Base-by-base conservation (phyloP, 2,329 filamentous ascomycete genomes). In the Claviceps arundinis region DNA sequence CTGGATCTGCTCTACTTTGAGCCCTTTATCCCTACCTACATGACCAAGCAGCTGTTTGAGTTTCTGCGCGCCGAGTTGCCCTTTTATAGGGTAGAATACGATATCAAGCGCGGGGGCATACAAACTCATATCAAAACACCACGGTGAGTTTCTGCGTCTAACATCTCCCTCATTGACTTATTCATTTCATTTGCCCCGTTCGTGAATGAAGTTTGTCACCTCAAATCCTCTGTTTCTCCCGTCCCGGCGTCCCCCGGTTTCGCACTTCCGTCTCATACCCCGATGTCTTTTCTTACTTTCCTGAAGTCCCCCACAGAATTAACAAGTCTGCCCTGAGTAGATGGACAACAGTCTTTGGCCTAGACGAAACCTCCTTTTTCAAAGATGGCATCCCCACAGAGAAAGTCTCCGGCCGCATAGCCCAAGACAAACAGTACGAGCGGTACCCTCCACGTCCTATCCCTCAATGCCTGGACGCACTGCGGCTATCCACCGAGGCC, bases 1-100 rank as follows among this genome's bases (percentile, higher is more conserved):
- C 73, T 90, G 0, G 84, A 90, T 62, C 72, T 91, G 0, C 67
- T 90, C 8, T 87, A 87, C 66, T 90, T 84, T 62, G 76, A 87
- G 59, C 85, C 86, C 0, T 90, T 85, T 56, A 74, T 90, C 4
- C 76, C 82, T 0, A 68, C 71, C 2, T 65, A 73, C 13, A 70
- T 79, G 11, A 72, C 79, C 19, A 72, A 73, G 3, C 70, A 78
- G 4, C 65, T 89, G 0, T 91, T 90, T 65, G 69, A 80, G 14
- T 89, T 89, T 60, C 73, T 91, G 1, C 78, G 87, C 1, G 66
- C 72, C n/a, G 76, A 85, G 55, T 67, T 91, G 1, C 84, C 84
- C 8, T 90, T 89, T 67, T 88, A 89, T 60, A 76, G 84, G 50
- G 85, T 89, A 4, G 75, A 81, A 58, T 89, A 89, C 60, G 80